phyloP scores from a whole-genome alignment of 495 filamentous ascomycete genomes.

The Penicillium paxilli region DNA sequence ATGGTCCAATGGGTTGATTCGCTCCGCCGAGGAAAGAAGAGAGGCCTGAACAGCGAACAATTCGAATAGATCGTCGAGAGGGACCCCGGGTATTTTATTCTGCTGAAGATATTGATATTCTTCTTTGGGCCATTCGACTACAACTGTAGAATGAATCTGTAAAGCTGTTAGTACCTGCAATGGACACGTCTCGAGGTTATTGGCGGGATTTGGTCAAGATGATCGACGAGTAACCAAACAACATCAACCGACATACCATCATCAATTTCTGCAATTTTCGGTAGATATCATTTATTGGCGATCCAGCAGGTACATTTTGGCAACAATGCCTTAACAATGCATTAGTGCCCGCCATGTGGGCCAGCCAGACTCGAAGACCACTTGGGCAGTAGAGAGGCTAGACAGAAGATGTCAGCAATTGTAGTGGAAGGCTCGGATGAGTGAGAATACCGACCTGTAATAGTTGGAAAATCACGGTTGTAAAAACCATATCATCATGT shows the following conservation, averaged over 20 bases:
- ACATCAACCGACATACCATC: too few species aligned
- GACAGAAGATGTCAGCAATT: not conserved
- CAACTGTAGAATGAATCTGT: slow-evolving; percentile 1
- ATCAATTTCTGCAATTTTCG: slow-evolving; percentile 1
- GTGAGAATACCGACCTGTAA: not conserved
- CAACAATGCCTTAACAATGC: slow-evolving; percentile 1
- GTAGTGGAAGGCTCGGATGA: not conserved
- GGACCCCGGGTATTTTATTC: not conserved
- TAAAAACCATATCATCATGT: not conserved
- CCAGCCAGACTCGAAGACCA: slow-evolving; percentile 4
- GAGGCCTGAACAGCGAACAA: not conserved
- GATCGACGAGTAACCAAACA: too few species aligned
- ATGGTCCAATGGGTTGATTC: not conserved
- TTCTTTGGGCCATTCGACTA: not conserved
- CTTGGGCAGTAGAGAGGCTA: not conserved
- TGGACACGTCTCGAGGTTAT: too few species aligned
- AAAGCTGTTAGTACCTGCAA: not conserved
- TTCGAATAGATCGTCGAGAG: not conserved
- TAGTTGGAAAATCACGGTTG: not conserved
- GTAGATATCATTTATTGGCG: slow-evolving; percentile 5
- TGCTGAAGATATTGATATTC: slow-evolving; percentile 1
- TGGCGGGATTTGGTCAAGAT: too few species aligned
- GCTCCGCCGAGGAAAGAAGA: not conserved
- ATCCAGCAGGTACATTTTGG: not conserved
- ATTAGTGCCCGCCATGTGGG: slow-evolving; percentile 5